Conservation (phyloP, 208 protist species). For the Crithidia brevicula region DNA sequence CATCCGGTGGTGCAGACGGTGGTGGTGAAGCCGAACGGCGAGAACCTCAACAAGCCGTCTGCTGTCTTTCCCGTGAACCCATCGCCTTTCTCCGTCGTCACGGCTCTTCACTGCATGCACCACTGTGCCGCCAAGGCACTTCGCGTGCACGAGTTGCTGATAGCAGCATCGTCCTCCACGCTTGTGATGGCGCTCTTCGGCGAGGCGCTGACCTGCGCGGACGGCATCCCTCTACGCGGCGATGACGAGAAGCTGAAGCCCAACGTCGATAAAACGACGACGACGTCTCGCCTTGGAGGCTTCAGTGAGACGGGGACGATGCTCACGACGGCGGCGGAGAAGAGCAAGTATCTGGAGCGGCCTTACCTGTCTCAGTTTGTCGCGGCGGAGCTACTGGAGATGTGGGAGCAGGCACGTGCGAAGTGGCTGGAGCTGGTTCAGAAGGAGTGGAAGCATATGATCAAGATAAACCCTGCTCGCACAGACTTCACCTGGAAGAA, state of each 20-base stretch:
- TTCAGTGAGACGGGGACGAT: slow-evolving; percentile 50
- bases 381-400: slow-evolving; percentile 50
- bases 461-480: slow-evolving; percentile 47
- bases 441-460: slow-evolving; percentile 59
- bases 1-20: slow-evolving; percentile 31
- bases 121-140: slow-evolving; percentile 38
- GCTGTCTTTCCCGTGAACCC: slow-evolving; percentile 42
- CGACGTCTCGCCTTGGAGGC: slow-evolving; percentile 40
- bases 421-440: slow-evolving; percentile 71
- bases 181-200: slow-evolving; percentile 59
- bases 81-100: slow-evolving; percentile 61
- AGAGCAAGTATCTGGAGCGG: slow-evolving; percentile 48
- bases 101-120: slow-evolving; percentile 30
- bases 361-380: slow-evolving; percentile 45
- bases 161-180: slow-evolving; percentile 5
- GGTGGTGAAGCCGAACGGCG: slow-evolving; percentile 66
- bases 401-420: slow-evolving; percentile 62
- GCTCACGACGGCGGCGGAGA: slow-evolving; percentile 43
- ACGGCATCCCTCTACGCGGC: slow-evolving; percentile 58
- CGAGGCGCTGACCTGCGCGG: slow-evolving; percentile 44
- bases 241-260: slow-evolving; percentile 47
- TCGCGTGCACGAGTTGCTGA: slow-evolving; percentile 43
- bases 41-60: slow-evolving; percentile 63
- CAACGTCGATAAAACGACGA: slow-evolving; percentile 14
- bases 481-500: slow-evolving; percentile 87